phyloP scores from a whole-genome alignment of 306 rosid genomes.

The Spatholobus suberectus region DNA sequence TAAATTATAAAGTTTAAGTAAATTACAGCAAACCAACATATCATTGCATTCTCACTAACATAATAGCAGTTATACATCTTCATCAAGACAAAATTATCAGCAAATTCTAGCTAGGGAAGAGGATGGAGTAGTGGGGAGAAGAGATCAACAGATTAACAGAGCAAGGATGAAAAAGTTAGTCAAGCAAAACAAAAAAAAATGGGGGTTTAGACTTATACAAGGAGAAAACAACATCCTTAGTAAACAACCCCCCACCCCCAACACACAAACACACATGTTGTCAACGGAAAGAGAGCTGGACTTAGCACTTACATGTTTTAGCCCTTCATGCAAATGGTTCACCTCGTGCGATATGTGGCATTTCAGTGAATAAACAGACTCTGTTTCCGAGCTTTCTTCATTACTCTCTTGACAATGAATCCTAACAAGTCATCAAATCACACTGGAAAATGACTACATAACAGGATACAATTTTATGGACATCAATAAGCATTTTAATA shows the following conservation, averaged over 20 bases:
- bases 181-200: background rate
- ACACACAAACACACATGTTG: background rate
- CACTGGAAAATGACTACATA: conserved; percentile 39
- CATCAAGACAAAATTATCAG: background rate
- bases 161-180: background rate
- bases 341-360: conserved; percentile 99
- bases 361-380: conserved; percentile 93
- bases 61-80: conserved; percentile 8
- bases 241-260: background rate
- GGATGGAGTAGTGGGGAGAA: background rate
- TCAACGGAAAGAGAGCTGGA: conserved; percentile 5
- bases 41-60: conserved; percentile 1
- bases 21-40: conserved; percentile 23
- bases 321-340: conserved; percentile 97
- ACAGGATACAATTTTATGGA: conserved; percentile 5
- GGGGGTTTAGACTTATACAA: background rate
- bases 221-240: conserved; percentile 2
- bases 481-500: conserved; percentile 19
- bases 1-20: background rate
- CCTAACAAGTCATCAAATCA: conserved; percentile 60
- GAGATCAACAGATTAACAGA: background rate
- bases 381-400: conserved; percentile 98
- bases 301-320: conserved; percentile 82
- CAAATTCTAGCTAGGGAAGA: background rate
- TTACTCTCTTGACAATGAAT: conserved; percentile 91